A percentile compares a stretch with the other conserved stretches of the same genome.
Evolutionary conservation across 345 rosid genomes (phyloP).

Genomic region (Eucalyptus cloeziana): DNA sequence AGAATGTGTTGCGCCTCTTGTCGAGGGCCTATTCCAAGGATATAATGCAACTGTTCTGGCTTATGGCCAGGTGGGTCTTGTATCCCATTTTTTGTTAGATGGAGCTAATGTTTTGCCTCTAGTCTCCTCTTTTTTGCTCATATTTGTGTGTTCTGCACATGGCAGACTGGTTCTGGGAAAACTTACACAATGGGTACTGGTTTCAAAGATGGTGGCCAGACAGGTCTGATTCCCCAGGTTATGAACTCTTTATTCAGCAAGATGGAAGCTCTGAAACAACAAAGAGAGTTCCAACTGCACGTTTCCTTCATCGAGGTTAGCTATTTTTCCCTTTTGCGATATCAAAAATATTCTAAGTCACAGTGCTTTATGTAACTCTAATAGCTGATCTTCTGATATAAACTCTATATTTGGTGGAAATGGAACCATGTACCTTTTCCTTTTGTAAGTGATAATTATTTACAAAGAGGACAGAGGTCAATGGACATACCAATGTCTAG

Average conservation of each 20-base stretch:
- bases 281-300: slow-evolving; percentile 75
- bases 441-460: not conserved
- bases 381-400: not conserved
- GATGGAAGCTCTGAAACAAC: slow-evolving; percentile 69
- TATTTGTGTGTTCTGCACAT: not conserved
- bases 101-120: not conserved
- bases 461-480: not conserved
- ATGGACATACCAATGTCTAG: not conserved
- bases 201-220: slow-evolving; percentile 64
- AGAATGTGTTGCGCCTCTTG: slow-evolving; percentile 79
- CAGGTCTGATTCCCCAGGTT: slow-evolving; percentile 82
- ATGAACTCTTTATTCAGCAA: slow-evolving; percentile 78
- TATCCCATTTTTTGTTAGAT: not conserved
- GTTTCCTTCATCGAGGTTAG: slow-evolving; percentile 97
- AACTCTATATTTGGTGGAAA: not conserved
- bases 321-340: not conserved
- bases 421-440: not conserved
- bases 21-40: slow-evolving; percentile 97
- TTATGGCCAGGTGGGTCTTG: slow-evolving; percentile 79
- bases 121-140: not conserved
- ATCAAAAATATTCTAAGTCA: not conserved
- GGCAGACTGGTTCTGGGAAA: slow-evolving; percentile 98
- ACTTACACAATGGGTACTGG: slow-evolving; percentile 99
- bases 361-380: not conserved
- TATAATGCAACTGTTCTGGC: slow-evolving; percentile 99